Evolutionary conservation across 768 basidiomycete species (phyloP).

Genomic region (Trametes elegans): DNA sequence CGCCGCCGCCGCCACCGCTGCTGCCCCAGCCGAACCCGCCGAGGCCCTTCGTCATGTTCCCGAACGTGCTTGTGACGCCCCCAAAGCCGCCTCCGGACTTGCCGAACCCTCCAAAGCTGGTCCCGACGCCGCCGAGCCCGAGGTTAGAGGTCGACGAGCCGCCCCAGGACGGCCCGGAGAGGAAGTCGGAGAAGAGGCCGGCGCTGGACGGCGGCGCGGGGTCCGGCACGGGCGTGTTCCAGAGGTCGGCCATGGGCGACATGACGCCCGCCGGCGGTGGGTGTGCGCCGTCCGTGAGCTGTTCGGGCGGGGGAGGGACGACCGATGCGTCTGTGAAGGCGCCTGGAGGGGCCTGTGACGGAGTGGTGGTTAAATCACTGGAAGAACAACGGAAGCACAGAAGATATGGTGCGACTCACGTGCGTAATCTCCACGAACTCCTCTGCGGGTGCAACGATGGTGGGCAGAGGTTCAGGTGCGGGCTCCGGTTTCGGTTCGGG

Average conservation of each 20-base stretch:
- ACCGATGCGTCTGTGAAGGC: conserved; percentile 5
- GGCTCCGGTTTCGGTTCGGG: conserved; percentile 3
- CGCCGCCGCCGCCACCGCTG: conserved; percentile 16
- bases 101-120: conserved; percentile 2
- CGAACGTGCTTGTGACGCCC: not conserved
- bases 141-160: conserved; percentile 1
- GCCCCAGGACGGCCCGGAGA: conserved; percentile 15
- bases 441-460: not conserved
- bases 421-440: not conserved
- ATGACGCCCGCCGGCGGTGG: conserved; percentile 9
- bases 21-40: conserved; percentile 16
- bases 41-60: not conserved
- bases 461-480: not conserved
- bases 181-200: conserved; percentile 22
- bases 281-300: not conserved
- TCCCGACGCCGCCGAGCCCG: conserved; percentile 1
- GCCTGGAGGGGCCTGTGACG: not conserved
- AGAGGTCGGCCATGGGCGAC: conserved; percentile 19
- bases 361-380: no score
- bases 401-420: no score
- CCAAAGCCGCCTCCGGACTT: not conserved
- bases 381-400: no score
- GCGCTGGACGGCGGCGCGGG: conserved; percentile 8
- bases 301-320: conserved; percentile 12
- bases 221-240: conserved; percentile 16